phyloP scores from a whole-genome alignment of 176 grass and related monocot species.

The Aechmea fasciata region DNA sequence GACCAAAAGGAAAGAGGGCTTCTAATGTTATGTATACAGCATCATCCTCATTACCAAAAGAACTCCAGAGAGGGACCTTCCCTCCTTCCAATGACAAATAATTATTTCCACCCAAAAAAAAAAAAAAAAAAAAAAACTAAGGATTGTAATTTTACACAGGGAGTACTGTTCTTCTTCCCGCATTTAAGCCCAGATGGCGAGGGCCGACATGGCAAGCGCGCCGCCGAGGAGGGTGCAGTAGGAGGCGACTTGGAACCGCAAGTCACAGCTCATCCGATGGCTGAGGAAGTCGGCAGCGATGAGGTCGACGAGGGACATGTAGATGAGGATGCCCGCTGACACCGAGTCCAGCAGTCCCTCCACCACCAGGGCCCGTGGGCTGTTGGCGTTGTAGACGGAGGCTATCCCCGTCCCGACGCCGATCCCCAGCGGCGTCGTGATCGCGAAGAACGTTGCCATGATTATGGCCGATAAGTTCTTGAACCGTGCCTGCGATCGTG shows the following conservation, averaged over 20 bases:
- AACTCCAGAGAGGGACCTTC: no score
- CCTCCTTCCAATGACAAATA: no score
- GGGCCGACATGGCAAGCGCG: conserved; percentile 61
- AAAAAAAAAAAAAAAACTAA: no score
- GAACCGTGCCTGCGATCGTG: conserved; percentile 48
- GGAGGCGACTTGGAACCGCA: conserved; percentile 36
- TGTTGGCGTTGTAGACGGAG: conserved; percentile 67
- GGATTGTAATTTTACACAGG: no score
- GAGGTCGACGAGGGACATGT: conserved; percentile 86
- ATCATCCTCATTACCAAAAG: no score
- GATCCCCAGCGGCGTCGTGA: conserved; percentile 75
- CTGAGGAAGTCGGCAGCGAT: conserved; percentile 75
- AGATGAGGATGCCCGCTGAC: conserved; percentile 87
- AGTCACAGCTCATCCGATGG: conserved; percentile 30
- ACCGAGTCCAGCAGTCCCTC: conserved; percentile 75
- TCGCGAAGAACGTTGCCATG: conserved; percentile 76
- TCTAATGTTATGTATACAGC: no score
- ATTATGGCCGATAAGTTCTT: conserved; percentile 34
- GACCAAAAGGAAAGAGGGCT: no score
- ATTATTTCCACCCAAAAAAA: no score
- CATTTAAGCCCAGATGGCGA: conserved; percentile 83
- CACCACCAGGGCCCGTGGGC: conserved; percentile 53
- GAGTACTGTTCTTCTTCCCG: no score
- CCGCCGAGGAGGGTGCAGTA: conserved; percentile 50
- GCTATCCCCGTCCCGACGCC: conserved; percentile 32